Percentiles rank a stretch among this genome's conserved stretches.
These are phyloP conservation scores for Mortierella sp. DNA, from an alignment of 371 early-diverging fungal species.

Conservation along the genomic window DNA sequence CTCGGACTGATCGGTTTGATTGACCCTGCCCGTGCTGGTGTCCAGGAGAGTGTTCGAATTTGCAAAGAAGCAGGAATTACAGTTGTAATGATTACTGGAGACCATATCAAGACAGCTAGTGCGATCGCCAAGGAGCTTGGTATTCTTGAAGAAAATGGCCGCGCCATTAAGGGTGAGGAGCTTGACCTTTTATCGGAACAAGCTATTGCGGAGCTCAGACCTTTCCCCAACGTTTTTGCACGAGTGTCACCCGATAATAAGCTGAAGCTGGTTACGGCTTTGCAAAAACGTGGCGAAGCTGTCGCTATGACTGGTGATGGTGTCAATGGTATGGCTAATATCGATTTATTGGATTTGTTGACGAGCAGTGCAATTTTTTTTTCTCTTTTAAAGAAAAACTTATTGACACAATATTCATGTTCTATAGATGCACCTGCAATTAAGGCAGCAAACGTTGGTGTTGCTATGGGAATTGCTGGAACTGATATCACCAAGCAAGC, in stretches of 20 bases:
- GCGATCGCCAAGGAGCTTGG: constrained; percentile 80
- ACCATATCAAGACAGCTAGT: constrained; percentile 81
- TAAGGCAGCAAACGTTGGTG: constrained; percentile 85
- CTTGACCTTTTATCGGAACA: constrained; percentile 69
- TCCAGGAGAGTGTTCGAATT: constrained; percentile 71
- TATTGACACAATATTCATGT: background rate
- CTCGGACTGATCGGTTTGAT: constrained; percentile 79
- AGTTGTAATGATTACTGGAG: constrained; percentile 91
- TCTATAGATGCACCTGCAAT: constrained; percentile 77
- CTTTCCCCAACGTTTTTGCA: constrained; percentile 78
- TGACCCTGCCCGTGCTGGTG: constrained; percentile 80
- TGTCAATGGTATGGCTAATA: constrained; percentile 59
- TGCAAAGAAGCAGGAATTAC: constrained; percentile 83
- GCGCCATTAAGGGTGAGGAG: constrained; percentile 77
- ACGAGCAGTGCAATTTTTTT: background rate
- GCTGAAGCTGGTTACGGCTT: constrained; percentile 71
- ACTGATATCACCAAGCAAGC: constrained; percentile 90
- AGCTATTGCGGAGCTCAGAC: constrained; percentile 68
- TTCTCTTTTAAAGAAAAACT: background rate
- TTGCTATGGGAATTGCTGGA: constrained; percentile 86
- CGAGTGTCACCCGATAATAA: constrained; percentile 86
- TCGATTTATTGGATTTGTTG: background rate
- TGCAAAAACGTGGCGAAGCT: constrained; percentile 73
- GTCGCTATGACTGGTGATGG: constrained; percentile 92
- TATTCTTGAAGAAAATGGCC: constrained; percentile 70